Evolutionary conservation across 1,284 basidiomycete species (phyloP).

Genomic region (Ceratobasidium sp.): DNA sequence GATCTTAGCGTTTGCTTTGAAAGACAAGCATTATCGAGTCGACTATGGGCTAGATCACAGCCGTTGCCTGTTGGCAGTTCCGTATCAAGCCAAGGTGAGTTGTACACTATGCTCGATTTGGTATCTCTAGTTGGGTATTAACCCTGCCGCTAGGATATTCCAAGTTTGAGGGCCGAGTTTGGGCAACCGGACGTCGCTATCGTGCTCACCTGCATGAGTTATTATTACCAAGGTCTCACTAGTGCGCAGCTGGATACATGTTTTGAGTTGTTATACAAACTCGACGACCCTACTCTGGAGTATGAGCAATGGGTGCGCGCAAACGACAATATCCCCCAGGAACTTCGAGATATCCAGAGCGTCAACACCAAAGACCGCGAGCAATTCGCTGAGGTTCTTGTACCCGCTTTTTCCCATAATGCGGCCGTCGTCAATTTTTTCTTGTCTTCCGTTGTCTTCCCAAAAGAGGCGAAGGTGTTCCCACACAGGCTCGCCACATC

Average conservation of each 20-base stretch:
- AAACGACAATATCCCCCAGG: constrained; percentile 53
- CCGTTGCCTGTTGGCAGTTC: constrained; percentile 67
- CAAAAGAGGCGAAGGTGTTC: constrained; percentile 66
- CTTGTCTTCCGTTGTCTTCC: constrained; percentile 65
- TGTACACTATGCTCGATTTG: not conserved
- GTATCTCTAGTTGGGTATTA: constrained; percentile 48
- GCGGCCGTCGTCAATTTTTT: constrained; percentile 65
- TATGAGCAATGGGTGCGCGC: constrained; percentile 62
- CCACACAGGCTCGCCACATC: constrained; percentile 64
- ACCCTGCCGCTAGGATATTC: constrained; percentile 58
- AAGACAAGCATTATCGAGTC: constrained; percentile 65
- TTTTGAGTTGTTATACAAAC: constrained; percentile 61
- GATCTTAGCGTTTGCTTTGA: constrained; percentile 61
- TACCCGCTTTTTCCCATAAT: constrained; percentile 60
- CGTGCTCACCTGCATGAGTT: constrained; percentile 65
- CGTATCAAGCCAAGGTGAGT: constrained; percentile 64
- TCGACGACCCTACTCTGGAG: constrained; percentile 62
- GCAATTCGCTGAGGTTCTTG: constrained; percentile 56
- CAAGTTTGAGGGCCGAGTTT: constrained; percentile 66
- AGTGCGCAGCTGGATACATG: constrained; percentile 58
- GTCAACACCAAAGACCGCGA: constrained; percentile 62
- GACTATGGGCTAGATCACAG: constrained; percentile 65
- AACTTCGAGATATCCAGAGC: constrained; percentile 56
- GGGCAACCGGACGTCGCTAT: constrained; percentile 68
- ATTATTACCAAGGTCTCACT: constrained; percentile 66